Evolutionary conservation across 306 rosid species (phyloP).

Genomic region (Herpetospermum pedunculosum): DNA sequence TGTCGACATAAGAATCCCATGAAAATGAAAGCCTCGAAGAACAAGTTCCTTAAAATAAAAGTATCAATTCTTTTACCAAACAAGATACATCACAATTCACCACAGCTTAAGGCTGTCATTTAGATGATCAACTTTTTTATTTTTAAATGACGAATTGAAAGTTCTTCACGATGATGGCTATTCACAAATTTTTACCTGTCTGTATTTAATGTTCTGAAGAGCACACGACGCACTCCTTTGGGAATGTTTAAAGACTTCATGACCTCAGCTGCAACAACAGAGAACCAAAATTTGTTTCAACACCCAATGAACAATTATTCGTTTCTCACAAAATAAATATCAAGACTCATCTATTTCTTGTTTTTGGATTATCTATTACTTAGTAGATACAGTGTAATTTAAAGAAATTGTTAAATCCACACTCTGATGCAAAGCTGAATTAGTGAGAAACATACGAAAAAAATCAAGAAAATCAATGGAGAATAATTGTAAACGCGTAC

Average conservation of each 20-base stretch:
- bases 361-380: not conserved
- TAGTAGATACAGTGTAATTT: not conserved
- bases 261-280: constrained; percentile 18
- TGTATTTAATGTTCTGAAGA: constrained; percentile 19
- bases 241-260: constrained; percentile 21
- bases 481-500: constrained; percentile 18
- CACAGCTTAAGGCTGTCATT: not conserved
- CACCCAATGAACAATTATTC: not conserved
- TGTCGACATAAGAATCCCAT: not conserved
- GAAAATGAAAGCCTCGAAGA: not conserved
- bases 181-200: constrained; percentile 11
- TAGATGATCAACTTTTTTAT: not conserved
- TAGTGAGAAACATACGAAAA: not conserved
- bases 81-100: not conserved
- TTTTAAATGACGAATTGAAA: not conserved
- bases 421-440: not conserved
- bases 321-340: not conserved
- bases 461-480: not conserved
- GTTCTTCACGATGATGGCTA: not conserved
- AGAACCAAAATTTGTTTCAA: not conserved
- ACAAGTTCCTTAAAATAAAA: not conserved
- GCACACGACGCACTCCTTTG: constrained; percentile 20
- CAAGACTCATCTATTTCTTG: not conserved
- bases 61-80: not conserved
- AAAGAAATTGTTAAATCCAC: not conserved